A percentile compares a stretch with the other conserved stretches of the same genome.
Evolutionary conservation across 208 protist species (phyloP).

Genomic region (Entamoeba moshkovskii): DNA sequence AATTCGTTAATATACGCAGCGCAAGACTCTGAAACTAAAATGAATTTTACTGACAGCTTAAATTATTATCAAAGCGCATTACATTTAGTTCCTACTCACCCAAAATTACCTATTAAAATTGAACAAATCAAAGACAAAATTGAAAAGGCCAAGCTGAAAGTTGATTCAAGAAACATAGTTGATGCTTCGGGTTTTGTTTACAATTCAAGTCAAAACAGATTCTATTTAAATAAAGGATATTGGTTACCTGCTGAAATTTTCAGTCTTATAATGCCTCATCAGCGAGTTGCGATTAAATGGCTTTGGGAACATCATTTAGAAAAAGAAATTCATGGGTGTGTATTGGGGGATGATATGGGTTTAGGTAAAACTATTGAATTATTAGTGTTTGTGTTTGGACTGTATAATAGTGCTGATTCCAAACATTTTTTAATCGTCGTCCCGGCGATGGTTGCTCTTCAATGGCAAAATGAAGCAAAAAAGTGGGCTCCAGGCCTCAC

Average conservation of each 20-base stretch:
- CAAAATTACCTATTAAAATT: neutral
- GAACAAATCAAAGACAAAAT: neutral
- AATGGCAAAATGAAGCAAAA: neutral
- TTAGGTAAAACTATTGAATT: slow-evolving; percentile 43
- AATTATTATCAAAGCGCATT: neutral
- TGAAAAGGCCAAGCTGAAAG: neutral
- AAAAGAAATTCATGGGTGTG: slow-evolving; percentile 46
- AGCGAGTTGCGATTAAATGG: neutral
- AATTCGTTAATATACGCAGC: neutral
- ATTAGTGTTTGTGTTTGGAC: neutral
- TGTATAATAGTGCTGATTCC: neutral
- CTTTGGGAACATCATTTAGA: neutral
- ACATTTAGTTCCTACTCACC: neutral
- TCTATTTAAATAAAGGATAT: neutral
- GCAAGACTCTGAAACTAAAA: neutral
- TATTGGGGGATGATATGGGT: slow-evolving; percentile 98
- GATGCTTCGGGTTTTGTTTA: neutral
- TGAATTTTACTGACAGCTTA: neutral
- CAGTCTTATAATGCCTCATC: neutral
- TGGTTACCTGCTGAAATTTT: neutral
- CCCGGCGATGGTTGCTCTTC: neutral
- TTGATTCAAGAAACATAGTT: neutral
- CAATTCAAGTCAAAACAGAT: neutral
- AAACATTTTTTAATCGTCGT: neutral
- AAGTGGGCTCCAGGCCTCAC: neutral